Base-by-base conservation (phyloP, 2,329 filamentous ascomycete species). In the Sarocladium oryzae region DNA sequence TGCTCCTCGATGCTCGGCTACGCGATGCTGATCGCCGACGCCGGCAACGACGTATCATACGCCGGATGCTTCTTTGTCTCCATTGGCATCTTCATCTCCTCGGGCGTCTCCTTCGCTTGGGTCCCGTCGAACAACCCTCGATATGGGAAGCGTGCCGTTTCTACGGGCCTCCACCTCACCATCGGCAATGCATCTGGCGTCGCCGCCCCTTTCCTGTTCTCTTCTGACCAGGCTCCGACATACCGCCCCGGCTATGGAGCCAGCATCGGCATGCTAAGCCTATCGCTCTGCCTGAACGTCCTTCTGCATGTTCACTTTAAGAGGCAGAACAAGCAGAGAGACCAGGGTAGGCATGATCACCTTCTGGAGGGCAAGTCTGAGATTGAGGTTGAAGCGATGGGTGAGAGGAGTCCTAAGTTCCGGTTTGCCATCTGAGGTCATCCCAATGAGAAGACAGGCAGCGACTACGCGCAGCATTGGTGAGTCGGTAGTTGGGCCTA, bases 371-470 rank as follows among this genome's bases (percentile, higher is more conserved):
- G 86, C 4, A 81, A 87, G 72, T 75, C 70, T 28, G 69, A 73
- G 30, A 66, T 72, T 26, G 78, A 91, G 69, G 77, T 88, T 43
- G 76, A 82, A 53, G 69, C 74, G 55, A 63, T 89, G 59, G 40
- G 40, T 20, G 89, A 93, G 65, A 71, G 72, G 68, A 76, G 81
- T 52, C 85, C 86, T 1, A 82, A 87, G 60, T 90, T 90, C 61
- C 62, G 83, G 21, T 90, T 90, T 65, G 86, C 79, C 1, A 63
- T 83, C 52, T 85, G 61, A 63, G 35, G 35, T 10, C 28, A 37
- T 37, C 6, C 9, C 35, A 37, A 37, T 8, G 28, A 32, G 13
- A 32, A 32, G 28, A 8, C 13, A 32, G 28, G 13, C n/a, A n/a
- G n/a, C n/a, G n/a, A n/a, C n/a, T n/a, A n/a, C n/a, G n/a, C n/a